Evolutionary conservation across 2,329 filamentous ascomycete species (phyloP).

Genomic region (Davidsoniella australis): DNA sequence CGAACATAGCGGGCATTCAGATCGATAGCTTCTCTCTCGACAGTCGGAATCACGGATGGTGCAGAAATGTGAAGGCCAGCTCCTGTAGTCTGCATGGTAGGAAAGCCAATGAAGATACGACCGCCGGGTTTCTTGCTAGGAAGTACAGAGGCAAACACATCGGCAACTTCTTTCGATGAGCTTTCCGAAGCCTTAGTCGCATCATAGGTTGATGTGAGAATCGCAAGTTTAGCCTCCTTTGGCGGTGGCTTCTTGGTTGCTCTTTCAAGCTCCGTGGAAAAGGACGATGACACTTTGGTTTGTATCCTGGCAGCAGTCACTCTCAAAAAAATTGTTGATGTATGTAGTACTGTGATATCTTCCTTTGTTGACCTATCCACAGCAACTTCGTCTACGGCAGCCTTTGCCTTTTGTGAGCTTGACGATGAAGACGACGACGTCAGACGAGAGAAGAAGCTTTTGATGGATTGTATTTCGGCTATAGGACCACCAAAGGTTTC

Average conservation of each 20-base stretch:
- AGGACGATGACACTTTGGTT: slow-evolving; percentile 54
- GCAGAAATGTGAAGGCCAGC: slow-evolving; percentile 88
- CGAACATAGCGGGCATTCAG: slow-evolving; percentile 89
- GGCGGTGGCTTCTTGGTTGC: slow-evolving; percentile 96
- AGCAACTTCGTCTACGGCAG: slow-evolving; percentile 31
- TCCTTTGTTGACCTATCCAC: slow-evolving; percentile 24
- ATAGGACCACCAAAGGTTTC: slow-evolving; percentile 33
- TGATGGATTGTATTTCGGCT: slow-evolving; percentile 43
- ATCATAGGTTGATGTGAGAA: slow-evolving; percentile 82
- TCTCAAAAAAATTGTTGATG: slow-evolving; percentile 71
- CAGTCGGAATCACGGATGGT: slow-evolving; percentile 89
- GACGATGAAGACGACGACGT: slow-evolving; percentile 37
- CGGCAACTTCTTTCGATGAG: slow-evolving; percentile 31
- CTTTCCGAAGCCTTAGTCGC: slow-evolving; percentile 52
- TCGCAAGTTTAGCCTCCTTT: slow-evolving; percentile 67
- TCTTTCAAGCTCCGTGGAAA: slow-evolving; percentile 75
- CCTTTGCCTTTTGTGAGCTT: slow-evolving; percentile 31
- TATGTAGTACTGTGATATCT: slow-evolving; percentile 53
- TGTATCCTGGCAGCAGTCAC: slow-evolving; percentile 71
- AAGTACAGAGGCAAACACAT: slow-evolving; percentile 80
- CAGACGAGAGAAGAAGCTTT: slow-evolving; percentile 68
- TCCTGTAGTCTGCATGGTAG: slow-evolving; percentile 91
- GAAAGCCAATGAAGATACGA: slow-evolving; percentile 92
- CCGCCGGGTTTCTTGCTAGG: slow-evolving; percentile 69
- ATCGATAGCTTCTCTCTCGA: slow-evolving; percentile 92